These are phyloP conservation scores for Diutina scorzettiae DNA, from an alignment of 1,139 yeast genomes.

Conservation along the genomic window DNA sequence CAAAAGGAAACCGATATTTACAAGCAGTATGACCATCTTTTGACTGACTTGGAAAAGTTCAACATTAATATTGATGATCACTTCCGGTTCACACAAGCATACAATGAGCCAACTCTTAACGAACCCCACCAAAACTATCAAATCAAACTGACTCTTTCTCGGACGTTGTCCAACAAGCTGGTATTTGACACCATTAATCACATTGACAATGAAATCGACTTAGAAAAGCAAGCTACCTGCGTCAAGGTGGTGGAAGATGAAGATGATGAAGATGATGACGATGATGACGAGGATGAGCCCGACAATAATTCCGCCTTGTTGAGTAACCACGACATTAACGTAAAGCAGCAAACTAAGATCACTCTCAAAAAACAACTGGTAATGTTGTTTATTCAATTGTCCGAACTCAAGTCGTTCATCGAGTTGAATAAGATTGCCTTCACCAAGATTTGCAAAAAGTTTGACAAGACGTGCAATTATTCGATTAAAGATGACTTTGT, in stretches of 20 bases:
- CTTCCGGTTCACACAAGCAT: conserved; percentile 19
- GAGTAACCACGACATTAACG: conserved; percentile 34
- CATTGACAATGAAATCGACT: conserved; percentile 12
- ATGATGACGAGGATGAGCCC: conserved; percentile 22
- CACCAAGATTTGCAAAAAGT: conserved; percentile 78
- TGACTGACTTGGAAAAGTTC: conserved; percentile 24
- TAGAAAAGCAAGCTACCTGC: conserved; percentile 12
- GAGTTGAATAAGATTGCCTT: conserved; percentile 84
- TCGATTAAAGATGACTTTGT: conserved; percentile 43
- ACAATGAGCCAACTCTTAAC: conserved; percentile 11
- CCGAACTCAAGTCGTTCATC: conserved; percentile 74
- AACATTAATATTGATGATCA: conserved; percentile 20
- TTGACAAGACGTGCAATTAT: conserved; percentile 69
- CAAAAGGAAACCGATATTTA: conserved; percentile 36
- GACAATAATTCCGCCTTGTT: conserved; percentile 25
- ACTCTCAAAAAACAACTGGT: conserved; percentile 59
- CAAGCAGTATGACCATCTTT: conserved; percentile 31
- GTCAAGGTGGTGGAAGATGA: conserved; percentile 19
- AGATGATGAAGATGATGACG: conserved; percentile 31
- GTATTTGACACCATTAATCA: conserved; percentile 20
- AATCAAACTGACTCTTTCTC: conserved; percentile 16
- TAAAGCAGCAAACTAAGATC: conserved; percentile 42
- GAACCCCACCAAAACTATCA: conserved; percentile 15
- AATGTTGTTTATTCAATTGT: conserved; percentile 56
- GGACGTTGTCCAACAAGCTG: conserved; percentile 21